phyloP scores from a whole-genome alignment of 2,329 filamentous ascomycete genomes.

The Colletotrichum sansevieriae region DNA sequence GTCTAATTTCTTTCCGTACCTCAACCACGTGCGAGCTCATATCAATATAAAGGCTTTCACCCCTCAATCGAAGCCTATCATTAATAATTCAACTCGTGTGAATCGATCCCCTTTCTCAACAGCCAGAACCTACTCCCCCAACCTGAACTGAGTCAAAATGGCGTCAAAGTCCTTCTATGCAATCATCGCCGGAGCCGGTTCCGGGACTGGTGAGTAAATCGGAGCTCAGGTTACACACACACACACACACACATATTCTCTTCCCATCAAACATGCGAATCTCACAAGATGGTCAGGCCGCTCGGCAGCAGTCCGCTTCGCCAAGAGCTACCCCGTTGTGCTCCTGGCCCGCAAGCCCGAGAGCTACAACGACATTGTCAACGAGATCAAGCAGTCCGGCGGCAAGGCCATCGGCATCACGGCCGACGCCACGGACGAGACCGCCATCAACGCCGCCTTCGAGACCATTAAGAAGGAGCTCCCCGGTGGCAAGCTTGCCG shows the following conservation, averaged over 20 bases:
- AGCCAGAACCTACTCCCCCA: too few relatives aligned
- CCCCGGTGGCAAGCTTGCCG: constrained; percentile 66
- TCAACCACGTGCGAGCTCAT: not conserved
- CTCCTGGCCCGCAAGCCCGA: constrained; percentile 78
- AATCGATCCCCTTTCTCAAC: too few relatives aligned
- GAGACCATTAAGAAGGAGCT: constrained; percentile 72
- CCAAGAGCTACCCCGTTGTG: constrained; percentile 77
- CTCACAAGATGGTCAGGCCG: constrained; percentile 51
- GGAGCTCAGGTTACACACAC: constrained; percentile 62
- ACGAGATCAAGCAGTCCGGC: constrained; percentile 76
- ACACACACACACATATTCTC: constrained; percentile 56
- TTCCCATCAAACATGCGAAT: too few relatives aligned
- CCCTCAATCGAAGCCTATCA: constrained; percentile 8
- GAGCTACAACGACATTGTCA: constrained; percentile 74
- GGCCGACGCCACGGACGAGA: constrained; percentile 70
- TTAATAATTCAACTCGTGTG: too few relatives aligned
- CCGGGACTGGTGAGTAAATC: constrained; percentile 68
- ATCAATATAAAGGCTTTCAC: constrained; percentile 15
- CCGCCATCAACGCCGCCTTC: constrained; percentile 62
- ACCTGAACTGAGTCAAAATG: constrained; percentile 41
- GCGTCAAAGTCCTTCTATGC: constrained; percentile 65
- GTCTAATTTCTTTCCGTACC: constrained; percentile 18
- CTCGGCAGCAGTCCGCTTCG: constrained; percentile 69
- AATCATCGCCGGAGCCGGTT: constrained; percentile 78
- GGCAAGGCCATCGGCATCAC: constrained; percentile 79